A percentile compares a stretch with the other conserved stretches of the same genome.
Evolutionary conservation across 306 rosid species (phyloP).

Genomic region (Cotoneaster glaucophyllus): DNA sequence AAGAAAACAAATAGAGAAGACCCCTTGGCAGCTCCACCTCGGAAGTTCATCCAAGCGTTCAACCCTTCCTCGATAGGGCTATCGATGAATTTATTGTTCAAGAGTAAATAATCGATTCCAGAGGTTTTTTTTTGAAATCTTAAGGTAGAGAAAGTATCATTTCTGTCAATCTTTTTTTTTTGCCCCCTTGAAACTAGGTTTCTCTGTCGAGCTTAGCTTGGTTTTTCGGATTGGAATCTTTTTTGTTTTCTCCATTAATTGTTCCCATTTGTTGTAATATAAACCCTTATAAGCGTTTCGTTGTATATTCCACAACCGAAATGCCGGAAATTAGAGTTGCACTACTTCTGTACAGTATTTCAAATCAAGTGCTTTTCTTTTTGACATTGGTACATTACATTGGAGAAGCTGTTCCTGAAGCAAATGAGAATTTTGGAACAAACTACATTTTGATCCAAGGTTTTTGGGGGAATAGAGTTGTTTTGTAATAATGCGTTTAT

Average conservation of each 20-base stretch:
- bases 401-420: neutral
- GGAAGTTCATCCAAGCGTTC: constrained; percentile 57
- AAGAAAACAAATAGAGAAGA: constrained; percentile 40
- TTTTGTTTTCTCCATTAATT: neutral
- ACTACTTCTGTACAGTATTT: constrained; percentile 44
- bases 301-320: constrained; percentile 22
- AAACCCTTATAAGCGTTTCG: constrained; percentile 29
- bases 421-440: neutral
- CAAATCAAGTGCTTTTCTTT: constrained; percentile 6
- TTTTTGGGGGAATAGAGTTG: neutral
- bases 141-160: constrained; percentile 22
- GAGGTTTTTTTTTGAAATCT: constrained; percentile 24
- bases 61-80: constrained; percentile 65
- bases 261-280: constrained; percentile 36
- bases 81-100: constrained; percentile 48
- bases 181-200: constrained; percentile 12
- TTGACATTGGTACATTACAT: neutral
- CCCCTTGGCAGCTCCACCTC: constrained; percentile 50
- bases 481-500: too few species aligned
- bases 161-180: constrained; percentile 14
- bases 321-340: constrained; percentile 21
- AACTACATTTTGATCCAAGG: too few species aligned
- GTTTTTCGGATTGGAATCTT: constrained; percentile 14
- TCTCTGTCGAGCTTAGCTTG: constrained; percentile 13
- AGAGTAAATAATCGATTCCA: constrained; percentile 36